Percentiles rank a stretch among this genome's conserved stretches.
phyloP scores from a whole-genome alignment of 164 flowering plant genomes.

The Nelumbo lutea region DNA sequence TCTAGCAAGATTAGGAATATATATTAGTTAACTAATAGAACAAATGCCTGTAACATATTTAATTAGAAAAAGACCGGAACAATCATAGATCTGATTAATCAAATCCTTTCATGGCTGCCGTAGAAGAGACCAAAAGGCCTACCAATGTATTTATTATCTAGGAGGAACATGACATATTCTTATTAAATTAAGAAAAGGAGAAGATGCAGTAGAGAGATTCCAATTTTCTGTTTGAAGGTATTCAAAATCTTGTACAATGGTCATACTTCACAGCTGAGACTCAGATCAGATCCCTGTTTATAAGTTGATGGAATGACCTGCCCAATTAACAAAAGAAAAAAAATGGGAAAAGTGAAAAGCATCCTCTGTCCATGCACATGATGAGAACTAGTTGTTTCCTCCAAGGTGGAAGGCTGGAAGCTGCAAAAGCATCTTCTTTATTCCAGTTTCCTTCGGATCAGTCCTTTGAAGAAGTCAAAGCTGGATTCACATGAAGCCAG shows the following conservation, averaged over 20 bases:
- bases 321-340: neutral
- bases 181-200: neutral
- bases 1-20: too few species aligned
- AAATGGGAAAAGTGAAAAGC: neutral
- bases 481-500: constrained; percentile 31
- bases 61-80: neutral
- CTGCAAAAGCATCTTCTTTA: constrained; percentile 18
- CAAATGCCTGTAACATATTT: neutral
- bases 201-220: neutral
- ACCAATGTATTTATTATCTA: neutral
- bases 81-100: neutral
- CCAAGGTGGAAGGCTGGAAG: neutral
- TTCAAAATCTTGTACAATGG: neutral
- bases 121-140: neutral
- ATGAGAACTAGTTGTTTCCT: neutral
- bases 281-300: neutral
- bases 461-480: constrained; percentile 80
- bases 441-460: constrained; percentile 55
- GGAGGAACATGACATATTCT: neutral
- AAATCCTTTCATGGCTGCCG: neutral
- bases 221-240: neutral
- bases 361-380: neutral
- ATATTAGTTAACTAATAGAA: neutral
- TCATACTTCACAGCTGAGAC: neutral
- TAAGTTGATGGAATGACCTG: neutral